A percentile compares a stretch with the other conserved stretches of the same genome.
phyloP scores from a whole-genome alignment of 768 basidiomycete genomes.

The Suillus paluster region DNA sequence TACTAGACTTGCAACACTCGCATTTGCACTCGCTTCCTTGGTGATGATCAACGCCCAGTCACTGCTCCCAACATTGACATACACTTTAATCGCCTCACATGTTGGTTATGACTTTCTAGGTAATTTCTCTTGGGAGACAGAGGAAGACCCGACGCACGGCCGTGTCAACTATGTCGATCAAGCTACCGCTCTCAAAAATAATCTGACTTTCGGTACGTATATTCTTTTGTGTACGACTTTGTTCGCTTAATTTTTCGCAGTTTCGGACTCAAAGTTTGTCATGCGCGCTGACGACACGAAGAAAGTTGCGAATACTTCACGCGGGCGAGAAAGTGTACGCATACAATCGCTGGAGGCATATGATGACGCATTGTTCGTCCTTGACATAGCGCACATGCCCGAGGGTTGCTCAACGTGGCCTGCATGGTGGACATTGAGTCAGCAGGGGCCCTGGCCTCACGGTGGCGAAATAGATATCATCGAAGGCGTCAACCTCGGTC shows the following conservation, averaged over 20 bases:
- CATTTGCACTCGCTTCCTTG: background rate
- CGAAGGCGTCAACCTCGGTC: slow-evolving; percentile 59
- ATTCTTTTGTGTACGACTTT: background rate
- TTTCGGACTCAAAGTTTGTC: slow-evolving; percentile 44
- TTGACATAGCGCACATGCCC: slow-evolving; percentile 66
- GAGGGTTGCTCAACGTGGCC: slow-evolving; percentile 65
- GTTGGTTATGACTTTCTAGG: slow-evolving; percentile 49
- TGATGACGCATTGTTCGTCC: slow-evolving; percentile 49
- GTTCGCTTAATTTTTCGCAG: background rate
- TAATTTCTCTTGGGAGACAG: slow-evolving; percentile 52
- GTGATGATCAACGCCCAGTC: slow-evolving; percentile 2
- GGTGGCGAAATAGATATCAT: slow-evolving; percentile 69
- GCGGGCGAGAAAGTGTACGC: slow-evolving; percentile 62
- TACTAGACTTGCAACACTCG: background rate
- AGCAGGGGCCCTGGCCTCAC: slow-evolving; percentile 57
- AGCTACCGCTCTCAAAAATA: slow-evolving; percentile 42
- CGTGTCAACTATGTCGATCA: slow-evolving; percentile 60
- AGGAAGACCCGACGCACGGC: slow-evolving; percentile 68
- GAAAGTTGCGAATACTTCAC: slow-evolving; percentile 37
- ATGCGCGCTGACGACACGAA: slow-evolving; percentile 58
- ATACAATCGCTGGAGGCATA: slow-evolving; percentile 52
- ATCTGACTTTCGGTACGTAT: slow-evolving; percentile 51
- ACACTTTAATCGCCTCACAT: slow-evolving; percentile 14
- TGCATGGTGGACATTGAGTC: slow-evolving; percentile 63
- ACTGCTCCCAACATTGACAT: slow-evolving; percentile 5